Conservation (phyloP, 2,329 filamentous ascomycete species). For the Thielaviopsis euricoi region DNA sequence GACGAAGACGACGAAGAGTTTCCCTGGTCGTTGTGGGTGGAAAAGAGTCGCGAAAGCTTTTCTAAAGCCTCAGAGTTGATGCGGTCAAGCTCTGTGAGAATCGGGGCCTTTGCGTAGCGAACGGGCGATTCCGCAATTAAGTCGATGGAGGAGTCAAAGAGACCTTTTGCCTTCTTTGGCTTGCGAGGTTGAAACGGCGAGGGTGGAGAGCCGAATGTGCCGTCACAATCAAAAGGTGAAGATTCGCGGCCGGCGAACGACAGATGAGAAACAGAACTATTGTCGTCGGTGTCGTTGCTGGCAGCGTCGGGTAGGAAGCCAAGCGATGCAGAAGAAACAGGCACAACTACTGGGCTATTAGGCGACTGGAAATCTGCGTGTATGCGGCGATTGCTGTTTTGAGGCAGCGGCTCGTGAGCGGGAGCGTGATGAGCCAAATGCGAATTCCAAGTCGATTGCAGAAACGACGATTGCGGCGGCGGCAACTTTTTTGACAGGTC, state of each 20-base stretch:
- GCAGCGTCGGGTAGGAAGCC: background rate
- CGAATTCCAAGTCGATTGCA: background rate
- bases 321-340: background rate
- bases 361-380: background rate
- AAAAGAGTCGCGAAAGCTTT: background rate
- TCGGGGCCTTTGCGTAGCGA: background rate
- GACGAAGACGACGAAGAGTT: background rate
- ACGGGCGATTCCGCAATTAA: background rate
- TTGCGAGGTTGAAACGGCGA: background rate
- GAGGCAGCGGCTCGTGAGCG: background rate
- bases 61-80: background rate
- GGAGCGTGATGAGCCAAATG: background rate
- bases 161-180: background rate
- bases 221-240: background rate
- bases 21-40: background rate
- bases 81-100: background rate
- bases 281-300: background rate
- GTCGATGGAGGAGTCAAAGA: background rate
- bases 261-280: background rate
- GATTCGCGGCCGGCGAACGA: background rate
- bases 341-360: background rate
- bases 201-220: background rate
- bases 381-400: background rate
- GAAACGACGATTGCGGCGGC: background rate
- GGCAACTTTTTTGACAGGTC: slow-evolving; percentile 7